Evolutionary conservation across 768 basidiomycete species (phyloP).

Genomic region (Phallus indusiatus): DNA sequence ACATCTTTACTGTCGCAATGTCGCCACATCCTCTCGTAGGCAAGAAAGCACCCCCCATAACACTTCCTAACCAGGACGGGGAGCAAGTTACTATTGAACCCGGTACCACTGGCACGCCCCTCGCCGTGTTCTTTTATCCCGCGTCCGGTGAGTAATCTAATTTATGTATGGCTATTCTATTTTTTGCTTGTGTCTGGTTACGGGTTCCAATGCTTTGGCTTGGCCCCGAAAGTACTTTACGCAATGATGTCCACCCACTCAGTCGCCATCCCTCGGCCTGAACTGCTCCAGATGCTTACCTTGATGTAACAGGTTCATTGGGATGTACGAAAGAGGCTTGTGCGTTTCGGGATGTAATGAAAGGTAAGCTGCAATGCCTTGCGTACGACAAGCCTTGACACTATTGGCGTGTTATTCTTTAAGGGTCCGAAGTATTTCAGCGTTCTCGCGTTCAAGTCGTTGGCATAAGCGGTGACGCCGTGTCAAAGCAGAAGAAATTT

Average conservation of each 20-base stretch:
- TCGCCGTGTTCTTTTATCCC: constrained; percentile 74
- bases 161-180: too few species aligned
- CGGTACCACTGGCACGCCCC: constrained; percentile 46
- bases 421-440: constrained; percentile 60
- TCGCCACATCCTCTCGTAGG: constrained; percentile 46
- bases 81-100: constrained; percentile 50
- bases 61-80: constrained; percentile 56
- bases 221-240: not conserved
- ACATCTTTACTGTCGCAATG: constrained; percentile 22
- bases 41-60: constrained; percentile 55
- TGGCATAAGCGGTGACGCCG: constrained; percentile 65
- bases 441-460: constrained; percentile 54
- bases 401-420: too few species aligned
- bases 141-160: constrained; percentile 41
- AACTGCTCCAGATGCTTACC: too few species aligned
- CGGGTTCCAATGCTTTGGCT: not conserved
- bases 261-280: constrained; percentile 11
- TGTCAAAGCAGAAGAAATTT: constrained; percentile 65
- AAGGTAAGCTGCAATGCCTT: constrained; percentile 31
- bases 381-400: too few species aligned
- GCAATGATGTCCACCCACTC: not conserved
- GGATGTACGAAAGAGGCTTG: constrained; percentile 81
- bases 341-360: constrained; percentile 70
- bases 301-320: constrained; percentile 40
- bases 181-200: too few species aligned